phyloP scores from a whole-genome alignment of 352 stramenopile species.

The Phytophthora multivora region DNA sequence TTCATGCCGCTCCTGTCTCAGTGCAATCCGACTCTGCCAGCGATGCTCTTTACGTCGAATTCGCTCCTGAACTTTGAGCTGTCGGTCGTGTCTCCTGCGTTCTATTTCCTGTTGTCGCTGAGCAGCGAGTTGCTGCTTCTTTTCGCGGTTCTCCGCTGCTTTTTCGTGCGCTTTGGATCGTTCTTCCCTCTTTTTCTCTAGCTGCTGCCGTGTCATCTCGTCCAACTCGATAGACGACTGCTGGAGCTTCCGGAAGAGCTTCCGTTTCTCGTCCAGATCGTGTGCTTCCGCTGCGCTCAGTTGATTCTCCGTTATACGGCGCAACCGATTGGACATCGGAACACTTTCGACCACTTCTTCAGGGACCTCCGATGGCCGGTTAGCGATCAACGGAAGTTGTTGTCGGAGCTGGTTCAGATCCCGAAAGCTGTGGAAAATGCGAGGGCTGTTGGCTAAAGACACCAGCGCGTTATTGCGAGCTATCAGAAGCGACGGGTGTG shows the following conservation, averaged over 20 bases:
- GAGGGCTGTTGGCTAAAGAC: constrained; percentile 29
- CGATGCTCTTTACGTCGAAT: constrained; percentile 19
- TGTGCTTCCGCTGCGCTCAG: constrained; percentile 19
- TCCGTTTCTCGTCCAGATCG: constrained; percentile 28
- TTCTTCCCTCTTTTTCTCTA: constrained; percentile 39
- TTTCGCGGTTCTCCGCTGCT: constrained; percentile 39
- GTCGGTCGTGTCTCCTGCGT: constrained; percentile 12
- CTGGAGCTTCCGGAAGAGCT: constrained; percentile 48
- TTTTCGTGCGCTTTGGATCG: constrained; percentile 33
- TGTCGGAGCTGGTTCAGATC: constrained; percentile 49
- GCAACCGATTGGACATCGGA: background rate
- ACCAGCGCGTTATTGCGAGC: constrained; percentile 40
- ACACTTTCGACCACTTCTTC: constrained; percentile 11
- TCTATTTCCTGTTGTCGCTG: constrained; percentile 17
- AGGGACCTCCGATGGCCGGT: constrained; percentile 5
- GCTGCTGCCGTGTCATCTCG: constrained; percentile 32
- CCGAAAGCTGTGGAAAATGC: constrained; percentile 47
- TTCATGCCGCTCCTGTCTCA: constrained; percentile 26
- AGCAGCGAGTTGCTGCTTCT: constrained; percentile 20
- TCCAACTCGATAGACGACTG: constrained; percentile 41
- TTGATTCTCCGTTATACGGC: constrained; percentile 8
- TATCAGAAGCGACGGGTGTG: constrained; percentile 17
- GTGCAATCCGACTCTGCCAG: constrained; percentile 10
- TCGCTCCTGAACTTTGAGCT: constrained; percentile 25
- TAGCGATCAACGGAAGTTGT: constrained; percentile 40